Percentiles rank a stretch among this genome's conserved stretches.
These are phyloP conservation scores for Volvariella surrecta DNA, from an alignment of 1,284 basidiomycete species.

Conservation along the genomic window DNA sequence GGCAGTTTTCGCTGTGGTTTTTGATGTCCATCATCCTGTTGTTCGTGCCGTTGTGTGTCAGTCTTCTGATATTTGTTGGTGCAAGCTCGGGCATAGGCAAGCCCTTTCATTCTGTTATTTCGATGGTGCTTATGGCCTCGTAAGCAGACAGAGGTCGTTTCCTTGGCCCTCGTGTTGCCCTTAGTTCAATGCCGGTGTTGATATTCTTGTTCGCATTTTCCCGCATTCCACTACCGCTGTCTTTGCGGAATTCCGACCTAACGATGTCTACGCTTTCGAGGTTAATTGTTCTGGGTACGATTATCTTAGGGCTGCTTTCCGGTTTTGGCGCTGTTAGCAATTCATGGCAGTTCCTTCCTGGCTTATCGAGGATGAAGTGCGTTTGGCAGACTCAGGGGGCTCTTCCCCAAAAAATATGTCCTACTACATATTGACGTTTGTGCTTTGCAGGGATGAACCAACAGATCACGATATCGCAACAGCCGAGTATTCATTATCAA, in stretches of 20 bases:
- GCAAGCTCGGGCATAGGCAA: slow-evolving; percentile 15
- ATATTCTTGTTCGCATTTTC: slow-evolving; percentile 54
- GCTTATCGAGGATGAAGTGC: slow-evolving; percentile 15
- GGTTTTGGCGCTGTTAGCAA: slow-evolving; percentile 68
- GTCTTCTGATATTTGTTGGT: slow-evolving; percentile 42
- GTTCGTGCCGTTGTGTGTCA: slow-evolving; percentile 52
- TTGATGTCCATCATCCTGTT: slow-evolving; percentile 50
- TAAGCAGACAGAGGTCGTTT: slow-evolving; percentile 14
- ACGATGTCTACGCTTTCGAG: slow-evolving; percentile 44
- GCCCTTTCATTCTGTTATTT: slow-evolving; percentile 8
- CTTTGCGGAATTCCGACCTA: slow-evolving; percentile 31
- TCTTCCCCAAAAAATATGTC: not conserved
- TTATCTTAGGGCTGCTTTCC: slow-evolving; percentile 63
- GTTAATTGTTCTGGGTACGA: slow-evolving; percentile 66
- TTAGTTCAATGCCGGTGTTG: slow-evolving; percentile 42
- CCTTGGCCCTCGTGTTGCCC: slow-evolving; percentile 24
- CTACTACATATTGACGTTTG: not conserved
- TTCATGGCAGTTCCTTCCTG: slow-evolving; percentile 41
- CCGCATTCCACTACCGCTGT: slow-evolving; percentile 55
- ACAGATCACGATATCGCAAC: slow-evolving; percentile 40
- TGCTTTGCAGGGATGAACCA: slow-evolving; percentile 23
- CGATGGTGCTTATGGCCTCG: slow-evolving; percentile 1
- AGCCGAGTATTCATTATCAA: slow-evolving; percentile 42
- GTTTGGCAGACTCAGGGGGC: slow-evolving; percentile 9
- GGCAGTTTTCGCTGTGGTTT: slow-evolving; percentile 50